Evolutionary conservation across 176 grass and related monocot genomes (phyloP).

Genomic region (Rhynchospora pubera): DNA sequence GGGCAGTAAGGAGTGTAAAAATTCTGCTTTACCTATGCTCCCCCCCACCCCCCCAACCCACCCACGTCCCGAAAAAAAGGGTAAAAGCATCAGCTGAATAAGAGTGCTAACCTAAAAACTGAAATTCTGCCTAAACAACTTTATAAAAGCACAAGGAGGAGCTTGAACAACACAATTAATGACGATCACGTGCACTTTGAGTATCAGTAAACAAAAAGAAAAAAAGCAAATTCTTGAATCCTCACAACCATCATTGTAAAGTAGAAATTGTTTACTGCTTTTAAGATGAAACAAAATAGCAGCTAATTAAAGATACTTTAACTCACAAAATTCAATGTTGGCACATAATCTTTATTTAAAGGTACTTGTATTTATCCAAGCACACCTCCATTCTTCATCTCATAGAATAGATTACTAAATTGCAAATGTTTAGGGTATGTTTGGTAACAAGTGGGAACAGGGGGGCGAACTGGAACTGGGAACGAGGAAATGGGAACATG

Average conservation of each 20-base stretch:
- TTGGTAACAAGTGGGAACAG: no score
- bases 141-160: not conserved
- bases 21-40: not conserved
- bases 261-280: not conserved
- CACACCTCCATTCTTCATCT: not conserved
- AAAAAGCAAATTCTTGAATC: no score
- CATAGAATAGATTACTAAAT: not conserved
- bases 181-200: not conserved
- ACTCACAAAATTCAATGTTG: not conserved
- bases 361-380: not conserved
- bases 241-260: not conserved
- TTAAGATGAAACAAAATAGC: not conserved
- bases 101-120: not conserved
- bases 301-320: not conserved
- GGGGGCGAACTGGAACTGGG: no score
- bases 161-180: not conserved
- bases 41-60: no score
- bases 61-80: not conserved
- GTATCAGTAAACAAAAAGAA: not conserved
- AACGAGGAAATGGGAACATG: no score
- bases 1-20: not conserved
- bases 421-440: not conserved
- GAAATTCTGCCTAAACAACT: not conserved
- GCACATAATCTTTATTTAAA: not conserved
- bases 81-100: not conserved